These are phyloP conservation scores for Circinella minor DNA, from an alignment of 371 early-diverging fungal species.

Conservation along the genomic window DNA sequence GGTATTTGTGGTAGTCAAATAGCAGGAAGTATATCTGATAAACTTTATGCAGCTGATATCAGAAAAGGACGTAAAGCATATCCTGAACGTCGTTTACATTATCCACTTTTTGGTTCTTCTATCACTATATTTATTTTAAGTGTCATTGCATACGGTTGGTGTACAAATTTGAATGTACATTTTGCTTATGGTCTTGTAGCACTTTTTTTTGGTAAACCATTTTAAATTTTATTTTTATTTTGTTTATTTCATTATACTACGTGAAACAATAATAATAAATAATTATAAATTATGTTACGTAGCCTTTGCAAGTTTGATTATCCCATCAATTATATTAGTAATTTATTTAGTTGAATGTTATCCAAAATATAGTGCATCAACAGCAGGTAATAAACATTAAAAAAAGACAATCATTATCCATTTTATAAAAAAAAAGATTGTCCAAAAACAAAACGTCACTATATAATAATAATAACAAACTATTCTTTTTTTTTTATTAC, in stretches of 20 bases:
- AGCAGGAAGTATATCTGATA: constrained; percentile 44
- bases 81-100: constrained; percentile 47
- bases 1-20: constrained; percentile 35
- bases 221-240: no score
- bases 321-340: constrained; percentile 35
- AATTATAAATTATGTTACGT: not conserved
- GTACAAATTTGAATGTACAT: constrained; percentile 39
- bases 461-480: not conserved
- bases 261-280: not conserved
- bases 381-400: constrained; percentile 3
- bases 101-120: constrained; percentile 23
- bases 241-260: no score
- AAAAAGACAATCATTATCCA: not conserved
- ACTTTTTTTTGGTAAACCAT: constrained; percentile 35
- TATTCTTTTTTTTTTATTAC: no score
- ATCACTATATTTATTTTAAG: constrained; percentile 23
- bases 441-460: not conserved
- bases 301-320: constrained; percentile 41
- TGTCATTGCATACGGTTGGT: constrained; percentile 48
- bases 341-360: constrained; percentile 50
- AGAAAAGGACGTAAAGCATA: constrained; percentile 23
- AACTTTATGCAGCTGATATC: constrained; percentile 25
- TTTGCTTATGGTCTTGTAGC: constrained; percentile 43
- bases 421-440: not conserved
- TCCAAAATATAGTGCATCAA: constrained; percentile 39